Conservation (phyloP, 164 flowering plant species). For the Stephania japonica region DNA sequence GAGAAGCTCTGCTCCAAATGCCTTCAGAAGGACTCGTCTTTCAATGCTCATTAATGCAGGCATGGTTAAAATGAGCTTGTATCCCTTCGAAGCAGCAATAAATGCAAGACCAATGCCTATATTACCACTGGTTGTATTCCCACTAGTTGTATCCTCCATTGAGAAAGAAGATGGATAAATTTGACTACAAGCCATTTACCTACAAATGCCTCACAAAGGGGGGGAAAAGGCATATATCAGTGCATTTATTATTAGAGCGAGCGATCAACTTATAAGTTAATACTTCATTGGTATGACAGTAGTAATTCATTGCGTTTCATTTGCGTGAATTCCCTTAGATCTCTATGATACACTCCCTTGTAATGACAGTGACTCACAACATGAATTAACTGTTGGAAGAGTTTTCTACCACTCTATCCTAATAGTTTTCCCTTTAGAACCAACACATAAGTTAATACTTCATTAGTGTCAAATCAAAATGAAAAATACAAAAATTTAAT, state of each 20-base stretch:
- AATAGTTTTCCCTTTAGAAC: conserved; percentile 57
- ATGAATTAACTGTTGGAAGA: conserved; percentile 86
- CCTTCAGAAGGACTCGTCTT: conserved; percentile 77
- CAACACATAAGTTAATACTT: conserved; percentile 23
- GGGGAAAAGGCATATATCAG: no score
- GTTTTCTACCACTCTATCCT: conserved; percentile 62
- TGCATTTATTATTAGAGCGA: no score
- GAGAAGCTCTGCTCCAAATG: conserved; percentile 89
- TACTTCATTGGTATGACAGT: neutral
- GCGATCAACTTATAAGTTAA: no score
- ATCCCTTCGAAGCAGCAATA: conserved; percentile 83
- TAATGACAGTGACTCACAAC: conserved; percentile 84
- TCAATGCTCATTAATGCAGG: conserved; percentile 93
- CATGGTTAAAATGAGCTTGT: conserved; percentile 81
- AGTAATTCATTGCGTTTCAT: neutral
- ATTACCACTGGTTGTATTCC: conserved; percentile 93
- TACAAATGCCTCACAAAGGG: no score
- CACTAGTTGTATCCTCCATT: no score
- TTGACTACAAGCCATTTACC: no score
- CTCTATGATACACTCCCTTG: conserved; percentile 86
- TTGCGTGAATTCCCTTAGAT: conserved; percentile 53
- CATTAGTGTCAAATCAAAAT: conserved; percentile 1
- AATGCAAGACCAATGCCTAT: conserved; percentile 94
- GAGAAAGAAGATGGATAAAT: no score
- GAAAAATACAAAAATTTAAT: neutral